Percentiles rank a stretch among this genome's conserved stretches.
phyloP scores from a whole-genome alignment of 2,329 filamentous ascomycete species.

The Aspergillus novoparasiticus region DNA sequence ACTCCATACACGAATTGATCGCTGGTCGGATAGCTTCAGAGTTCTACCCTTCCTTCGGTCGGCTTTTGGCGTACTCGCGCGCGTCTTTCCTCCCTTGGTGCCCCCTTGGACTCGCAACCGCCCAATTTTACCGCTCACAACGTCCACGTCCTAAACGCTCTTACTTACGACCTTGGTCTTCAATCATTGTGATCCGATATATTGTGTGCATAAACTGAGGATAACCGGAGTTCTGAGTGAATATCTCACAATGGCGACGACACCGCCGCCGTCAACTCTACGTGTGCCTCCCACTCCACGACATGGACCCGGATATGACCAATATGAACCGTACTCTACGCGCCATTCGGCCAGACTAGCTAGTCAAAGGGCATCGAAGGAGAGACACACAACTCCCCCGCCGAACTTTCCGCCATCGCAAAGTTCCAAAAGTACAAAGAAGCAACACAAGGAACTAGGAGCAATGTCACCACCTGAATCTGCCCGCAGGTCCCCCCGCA shows the following conservation, averaged over 20 bases:
- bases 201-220: not conserved
- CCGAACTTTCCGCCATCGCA: conserved; percentile 28
- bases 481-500: conserved; percentile 30
- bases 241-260: conserved; percentile 43
- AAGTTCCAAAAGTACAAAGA: conserved; percentile 23
- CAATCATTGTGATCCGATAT: not conserved
- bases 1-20: not conserved
- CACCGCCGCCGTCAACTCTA: conserved; percentile 43
- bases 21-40: not conserved
- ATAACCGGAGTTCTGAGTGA: not conserved
- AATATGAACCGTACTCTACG: conserved; percentile 43
- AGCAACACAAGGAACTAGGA: conserved; percentile 26
- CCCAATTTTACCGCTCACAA: conserved; percentile 1
- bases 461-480: conserved; percentile 35
- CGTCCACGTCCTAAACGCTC: not conserved
- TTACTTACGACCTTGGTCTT: not conserved
- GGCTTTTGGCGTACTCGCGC: conserved; percentile 17
- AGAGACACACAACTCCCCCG: conserved; percentile 34
- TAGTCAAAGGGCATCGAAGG: conserved; percentile 32
- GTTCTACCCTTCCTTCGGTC: conserved; percentile 13
- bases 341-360: conserved; percentile 45
- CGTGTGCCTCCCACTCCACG: conserved; percentile 49
- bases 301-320: conserved; percentile 49
- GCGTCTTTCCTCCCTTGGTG: conserved; percentile 22
- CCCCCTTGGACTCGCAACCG: conserved; percentile 10